Base-by-base conservation (phyloP, 2,329 filamentous ascomycete genomes). In the Byssoonygena ceratinophila region DNA sequence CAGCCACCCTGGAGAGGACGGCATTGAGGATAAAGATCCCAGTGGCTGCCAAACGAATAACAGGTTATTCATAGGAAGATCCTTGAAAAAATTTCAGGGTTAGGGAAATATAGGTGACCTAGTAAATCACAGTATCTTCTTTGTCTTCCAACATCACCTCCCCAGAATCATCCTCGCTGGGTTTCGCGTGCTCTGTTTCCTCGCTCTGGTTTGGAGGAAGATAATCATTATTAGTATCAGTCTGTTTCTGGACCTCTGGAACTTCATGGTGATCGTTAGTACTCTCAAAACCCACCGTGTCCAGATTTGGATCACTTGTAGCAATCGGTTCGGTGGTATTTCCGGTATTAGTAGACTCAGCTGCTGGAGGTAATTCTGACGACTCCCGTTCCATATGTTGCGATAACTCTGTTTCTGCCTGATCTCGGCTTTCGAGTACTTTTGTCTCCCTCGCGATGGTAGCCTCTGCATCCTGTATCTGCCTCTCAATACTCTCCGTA, bases 41-140 rank as follows among this genome's bases (percentile, higher is more conserved):
- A 12, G 37, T 22, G 37, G 18, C 12, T 16, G 37, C 14, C n/a
- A 32, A 22, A 45, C 18, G n/a, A 20, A 18, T 32, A 29, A n/a
- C n/a, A n/a, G n/a, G n/a, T n/a, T n/a, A n/a, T n/a, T n/a, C n/a
- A n/a, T n/a, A n/a, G n/a, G n/a, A n/a, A n/a, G n/a, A n/a, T n/a
- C n/a, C n/a, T n/a, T n/a, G n/a, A n/a, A n/a, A n/a, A n/a, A 29
- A 29, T 29, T 4, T 29, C 9, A 5, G 9, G 31, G 18, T 36
- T 37, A 14, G 23, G 32, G 18, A 32, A 39, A 14, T n/a, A n/a
- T 14, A 20, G 51, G 37, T 27, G 4, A 40, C 37, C 45, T 55
- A 95, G 72, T 95, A 95, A 55, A 94, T 91, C 50, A 95, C 87
- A 60, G 84, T 89, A 63, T 95, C 89, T 71, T 96, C 89, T 55